Percentiles rank a stretch among this genome's conserved stretches.
These are phyloP conservation scores for Dictyostelium brefeldianum DNA, from an alignment of 78 protist genomes.

Conservation along the genomic window DNA sequence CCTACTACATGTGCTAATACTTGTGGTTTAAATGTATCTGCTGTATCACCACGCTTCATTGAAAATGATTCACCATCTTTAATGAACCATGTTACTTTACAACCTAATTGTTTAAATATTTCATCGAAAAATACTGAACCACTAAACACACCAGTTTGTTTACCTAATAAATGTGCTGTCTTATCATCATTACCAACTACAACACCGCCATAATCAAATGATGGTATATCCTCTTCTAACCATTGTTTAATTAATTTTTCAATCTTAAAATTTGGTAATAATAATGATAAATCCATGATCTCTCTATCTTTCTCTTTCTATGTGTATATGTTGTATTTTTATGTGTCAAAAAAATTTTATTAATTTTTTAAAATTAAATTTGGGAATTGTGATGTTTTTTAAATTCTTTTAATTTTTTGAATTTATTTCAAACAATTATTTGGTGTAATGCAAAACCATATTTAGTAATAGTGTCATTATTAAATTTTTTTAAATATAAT, in stretches of 20 bases:
- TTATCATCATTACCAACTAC: constrained; percentile 85
- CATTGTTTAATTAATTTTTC: constrained; percentile 52
- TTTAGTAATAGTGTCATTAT: no score
- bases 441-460: no score
- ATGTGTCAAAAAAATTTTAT: no score
- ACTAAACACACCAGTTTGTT: constrained; percentile 89
- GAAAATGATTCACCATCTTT: constrained; percentile 83
- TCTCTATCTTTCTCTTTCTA: no score
- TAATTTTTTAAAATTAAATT: no score
- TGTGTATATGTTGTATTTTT: no score
- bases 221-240: constrained; percentile 93
- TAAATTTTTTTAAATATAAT: no score
- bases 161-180: constrained; percentile 66
- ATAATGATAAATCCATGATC: constrained; percentile 1
- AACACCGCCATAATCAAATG: constrained; percentile 95
- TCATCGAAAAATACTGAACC: constrained; percentile 92
- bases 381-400: no score
- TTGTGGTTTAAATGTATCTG: constrained; percentile 17
- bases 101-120: constrained; percentile 83
- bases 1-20: constrained; percentile 89
- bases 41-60: not conserved
- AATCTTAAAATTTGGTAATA: constrained; percentile 37
- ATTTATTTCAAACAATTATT: no score
- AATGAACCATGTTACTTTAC: constrained; percentile 85
- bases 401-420: no score